These are phyloP conservation scores for Trametes meyenii DNA, from an alignment of 768 basidiomycete genomes.

Conservation along the genomic window DNA sequence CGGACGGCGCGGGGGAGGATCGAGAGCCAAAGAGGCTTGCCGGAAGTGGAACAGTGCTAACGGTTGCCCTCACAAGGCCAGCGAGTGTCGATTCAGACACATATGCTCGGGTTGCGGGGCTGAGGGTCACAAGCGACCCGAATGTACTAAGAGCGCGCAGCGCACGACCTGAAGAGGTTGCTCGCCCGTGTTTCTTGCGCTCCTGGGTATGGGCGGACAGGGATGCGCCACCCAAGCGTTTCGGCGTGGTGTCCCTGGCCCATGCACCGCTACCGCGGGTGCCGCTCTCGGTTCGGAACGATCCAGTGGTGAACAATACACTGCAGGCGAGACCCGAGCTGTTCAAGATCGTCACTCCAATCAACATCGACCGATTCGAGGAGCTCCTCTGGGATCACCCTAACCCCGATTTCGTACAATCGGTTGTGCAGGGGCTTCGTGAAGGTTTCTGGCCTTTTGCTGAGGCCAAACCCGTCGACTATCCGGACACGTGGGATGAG, in stretches of 20 bases:
- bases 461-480: constrained; percentile 28
- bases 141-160: constrained; percentile 5
- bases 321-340: constrained; percentile 34
- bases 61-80: background rate
- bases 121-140: background rate
- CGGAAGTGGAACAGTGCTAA: background rate
- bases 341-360: constrained; percentile 41
- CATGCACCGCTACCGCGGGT: constrained; percentile 22
- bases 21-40: background rate
- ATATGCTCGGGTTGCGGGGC: background rate
- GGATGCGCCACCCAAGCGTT: constrained; percentile 23
- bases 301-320: constrained; percentile 26
- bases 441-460: constrained; percentile 52
- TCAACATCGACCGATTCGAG: constrained; percentile 39
- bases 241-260: constrained; percentile 16
- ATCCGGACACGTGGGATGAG: constrained; percentile 28
- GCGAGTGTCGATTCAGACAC: background rate
- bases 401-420: constrained; percentile 41
- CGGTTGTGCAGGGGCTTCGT: constrained; percentile 33
- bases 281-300: constrained; percentile 9
- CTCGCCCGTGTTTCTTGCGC: constrained; percentile 12
- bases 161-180: background rate
- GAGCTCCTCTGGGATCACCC: constrained; percentile 37
- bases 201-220: constrained; percentile 22
- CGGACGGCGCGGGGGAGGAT: background rate